Evolutionary conservation across 2,329 filamentous ascomycete species (phyloP).

Genomic region (Aspergillus pseudoglaucus): DNA sequence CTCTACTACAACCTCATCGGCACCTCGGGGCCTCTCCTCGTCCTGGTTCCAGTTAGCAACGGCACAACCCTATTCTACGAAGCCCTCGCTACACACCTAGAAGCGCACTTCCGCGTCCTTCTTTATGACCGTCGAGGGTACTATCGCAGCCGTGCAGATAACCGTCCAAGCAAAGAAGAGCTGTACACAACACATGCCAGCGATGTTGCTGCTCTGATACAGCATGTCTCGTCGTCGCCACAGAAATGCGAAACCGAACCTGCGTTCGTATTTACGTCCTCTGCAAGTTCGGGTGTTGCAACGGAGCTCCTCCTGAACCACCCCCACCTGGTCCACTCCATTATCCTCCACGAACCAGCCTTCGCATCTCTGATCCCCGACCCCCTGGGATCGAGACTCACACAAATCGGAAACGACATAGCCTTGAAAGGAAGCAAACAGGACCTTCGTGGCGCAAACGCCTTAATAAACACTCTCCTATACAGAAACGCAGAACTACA

Average conservation of each 20-base stretch:
- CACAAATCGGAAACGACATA: conserved; percentile 3
- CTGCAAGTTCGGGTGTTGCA: neutral
- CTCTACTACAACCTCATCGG: neutral
- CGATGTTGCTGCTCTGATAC: neutral
- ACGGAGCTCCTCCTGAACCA: conserved; percentile 16
- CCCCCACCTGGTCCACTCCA: conserved; percentile 37
- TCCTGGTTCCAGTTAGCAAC: neutral
- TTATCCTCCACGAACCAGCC: conserved; percentile 47
- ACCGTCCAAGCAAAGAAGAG: neutral
- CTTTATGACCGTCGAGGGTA: neutral
- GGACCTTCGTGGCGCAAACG: conserved; percentile 43
- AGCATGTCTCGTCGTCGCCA: neutral
- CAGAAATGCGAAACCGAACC: neutral
- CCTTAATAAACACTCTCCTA: conserved; percentile 33
- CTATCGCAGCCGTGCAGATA: neutral
- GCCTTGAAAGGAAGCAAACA: conserved; percentile 1
- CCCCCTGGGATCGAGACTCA: neutral
- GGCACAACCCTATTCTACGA: neutral
- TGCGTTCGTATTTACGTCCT: neutral
- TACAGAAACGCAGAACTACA: neutral
- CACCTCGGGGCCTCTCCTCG: conserved; percentile 8
- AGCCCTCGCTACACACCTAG: neutral
- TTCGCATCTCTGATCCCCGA: neutral
- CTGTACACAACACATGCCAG: neutral
- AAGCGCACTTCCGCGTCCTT: neutral